Conservation (phyloP, 805 yeast species). For the Candida glaebosa region DNA sequence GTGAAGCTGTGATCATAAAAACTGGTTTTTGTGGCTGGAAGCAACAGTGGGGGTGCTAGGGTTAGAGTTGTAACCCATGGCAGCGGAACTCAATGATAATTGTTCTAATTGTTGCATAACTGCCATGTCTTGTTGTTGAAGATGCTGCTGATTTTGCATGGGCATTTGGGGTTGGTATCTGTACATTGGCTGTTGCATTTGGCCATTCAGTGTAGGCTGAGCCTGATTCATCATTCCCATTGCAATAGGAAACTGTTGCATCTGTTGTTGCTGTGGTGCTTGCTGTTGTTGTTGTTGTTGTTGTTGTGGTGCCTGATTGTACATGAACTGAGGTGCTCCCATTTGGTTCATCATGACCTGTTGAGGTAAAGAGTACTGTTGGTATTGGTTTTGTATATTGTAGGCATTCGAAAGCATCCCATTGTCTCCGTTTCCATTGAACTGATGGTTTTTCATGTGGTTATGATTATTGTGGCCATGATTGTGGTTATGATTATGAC, state of each 20-base stretch:
- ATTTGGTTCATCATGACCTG: conserved; percentile 1
- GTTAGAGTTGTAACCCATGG: conserved; percentile 42
- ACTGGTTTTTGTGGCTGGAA: conserved; percentile 21
- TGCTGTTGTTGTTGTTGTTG: conserved; percentile 2
- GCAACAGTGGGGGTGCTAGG: conserved; percentile 38
- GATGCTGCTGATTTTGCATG: conserved; percentile 10
- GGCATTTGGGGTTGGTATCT: conserved; percentile 11
- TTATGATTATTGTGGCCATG: conserved; percentile 5
- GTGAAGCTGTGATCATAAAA: conserved; percentile 12
- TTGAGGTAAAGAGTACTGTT: background rate
- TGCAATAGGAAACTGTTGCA: conserved; percentile 1
- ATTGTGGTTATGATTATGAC: conserved; percentile 8
- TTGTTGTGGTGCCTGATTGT: conserved; percentile 4
- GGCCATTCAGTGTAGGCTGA: conserved; percentile 6
- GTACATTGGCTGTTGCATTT: conserved; percentile 10
- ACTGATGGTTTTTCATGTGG: conserved; percentile 3
- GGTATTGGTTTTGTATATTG: background rate
- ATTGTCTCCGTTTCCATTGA: background rate
- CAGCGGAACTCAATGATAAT: conserved; percentile 43
- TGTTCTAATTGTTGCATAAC: conserved; percentile 47
- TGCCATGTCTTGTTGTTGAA: conserved; percentile 25
- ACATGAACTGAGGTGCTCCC: conserved; percentile 2
- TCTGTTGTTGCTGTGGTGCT: conserved; percentile 5
- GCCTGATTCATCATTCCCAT: background rate
- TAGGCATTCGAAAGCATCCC: background rate